Evolutionary conservation across 257 asterid genomes (phyloP).

Genomic region (Scutellaria baicalensis): DNA sequence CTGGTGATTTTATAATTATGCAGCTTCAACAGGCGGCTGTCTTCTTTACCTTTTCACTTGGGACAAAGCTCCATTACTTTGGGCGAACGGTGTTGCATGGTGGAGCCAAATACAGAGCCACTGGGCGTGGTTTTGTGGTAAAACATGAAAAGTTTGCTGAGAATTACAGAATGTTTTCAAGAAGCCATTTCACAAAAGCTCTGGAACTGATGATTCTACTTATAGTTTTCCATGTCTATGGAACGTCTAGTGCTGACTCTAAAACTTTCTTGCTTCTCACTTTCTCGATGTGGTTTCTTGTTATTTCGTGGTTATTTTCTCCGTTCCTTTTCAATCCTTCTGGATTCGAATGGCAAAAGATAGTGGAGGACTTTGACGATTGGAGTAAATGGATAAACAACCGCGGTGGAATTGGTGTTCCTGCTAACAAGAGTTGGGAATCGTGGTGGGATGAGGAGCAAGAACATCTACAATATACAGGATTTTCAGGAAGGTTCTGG

Average conservation of each 20-base stretch:
- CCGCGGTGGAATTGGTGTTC: conserved; percentile 77
- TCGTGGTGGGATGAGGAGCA: conserved; percentile 93
- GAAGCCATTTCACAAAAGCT: conserved; percentile 77
- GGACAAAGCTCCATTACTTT: conserved; percentile 85
- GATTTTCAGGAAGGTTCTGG: conserved; percentile 47
- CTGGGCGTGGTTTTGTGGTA: conserved; percentile 89
- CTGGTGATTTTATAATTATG: conserved; percentile 60
- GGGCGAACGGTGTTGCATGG: conserved; percentile 84
- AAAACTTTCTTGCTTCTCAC: conserved; percentile 29
- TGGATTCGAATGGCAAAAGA: conserved; percentile 88
- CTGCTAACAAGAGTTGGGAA: conserved; percentile 80
- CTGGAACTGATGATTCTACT: conserved; percentile 67
- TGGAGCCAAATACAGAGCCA: conserved; percentile 83
- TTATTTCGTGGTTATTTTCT: conserved; percentile 67
- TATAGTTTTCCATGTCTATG: conserved; percentile 41
- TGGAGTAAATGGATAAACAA: conserved; percentile 71
- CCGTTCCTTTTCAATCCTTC: conserved; percentile 88
- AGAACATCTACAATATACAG: conserved; percentile 61
- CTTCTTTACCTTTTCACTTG: conserved; percentile 78
- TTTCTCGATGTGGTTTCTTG: conserved; percentile 75
- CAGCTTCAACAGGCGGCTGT: conserved; percentile 77
- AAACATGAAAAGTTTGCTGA: conserved; percentile 80
- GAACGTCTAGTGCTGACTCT: conserved; percentile 28
- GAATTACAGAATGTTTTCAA: conserved; percentile 81
- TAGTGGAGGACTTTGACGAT: conserved; percentile 78